These are phyloP conservation scores for Cyberlindnera xylosilytica DNA, from an alignment of 805 yeast species.

Conservation along the genomic window DNA sequence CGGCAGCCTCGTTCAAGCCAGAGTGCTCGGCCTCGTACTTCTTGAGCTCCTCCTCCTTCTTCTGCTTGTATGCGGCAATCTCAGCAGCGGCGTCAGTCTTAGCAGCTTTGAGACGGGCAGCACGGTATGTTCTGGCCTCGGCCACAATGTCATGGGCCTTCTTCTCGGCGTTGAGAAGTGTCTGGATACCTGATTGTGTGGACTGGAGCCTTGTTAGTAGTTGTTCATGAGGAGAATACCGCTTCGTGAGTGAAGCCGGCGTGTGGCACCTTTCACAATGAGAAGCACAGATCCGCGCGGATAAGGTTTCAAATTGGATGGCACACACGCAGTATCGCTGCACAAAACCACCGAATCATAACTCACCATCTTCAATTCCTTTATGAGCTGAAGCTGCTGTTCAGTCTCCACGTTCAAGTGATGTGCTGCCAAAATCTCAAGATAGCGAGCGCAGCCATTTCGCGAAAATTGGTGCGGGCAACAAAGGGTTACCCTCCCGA, in stretches of 20 bases:
- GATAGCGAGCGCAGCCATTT: conserved; percentile 1
- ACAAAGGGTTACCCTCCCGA: neutral
- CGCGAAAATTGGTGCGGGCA: neutral
- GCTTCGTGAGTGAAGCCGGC: too few relatives aligned
- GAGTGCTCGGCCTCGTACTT: conserved; percentile 68
- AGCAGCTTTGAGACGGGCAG: conserved; percentile 88
- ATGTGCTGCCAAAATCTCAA: neutral
- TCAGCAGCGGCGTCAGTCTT: conserved; percentile 90
- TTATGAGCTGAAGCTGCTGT: neutral
- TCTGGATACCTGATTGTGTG: conserved; percentile 26
- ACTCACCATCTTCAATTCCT: neutral
- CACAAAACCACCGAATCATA: too few relatives aligned
- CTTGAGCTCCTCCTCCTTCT: conserved; percentile 80
- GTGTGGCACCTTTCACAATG: too few relatives aligned
- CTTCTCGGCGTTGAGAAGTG: conserved; percentile 69
- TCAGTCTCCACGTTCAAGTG: neutral
- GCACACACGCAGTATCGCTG: too few relatives aligned
- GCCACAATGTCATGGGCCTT: conserved; percentile 96
- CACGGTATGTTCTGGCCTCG: conserved; percentile 88
- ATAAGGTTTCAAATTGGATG: too few relatives aligned
- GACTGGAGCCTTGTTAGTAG: conserved; percentile 14
- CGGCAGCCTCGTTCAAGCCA: conserved; percentile 73
- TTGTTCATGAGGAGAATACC: neutral
- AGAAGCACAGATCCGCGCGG: too few relatives aligned
- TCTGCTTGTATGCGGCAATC: conserved; percentile 77